Evolutionary conservation across 2,329 filamentous ascomycete genomes (phyloP).

Genomic region (Fusarium compactum): DNA sequence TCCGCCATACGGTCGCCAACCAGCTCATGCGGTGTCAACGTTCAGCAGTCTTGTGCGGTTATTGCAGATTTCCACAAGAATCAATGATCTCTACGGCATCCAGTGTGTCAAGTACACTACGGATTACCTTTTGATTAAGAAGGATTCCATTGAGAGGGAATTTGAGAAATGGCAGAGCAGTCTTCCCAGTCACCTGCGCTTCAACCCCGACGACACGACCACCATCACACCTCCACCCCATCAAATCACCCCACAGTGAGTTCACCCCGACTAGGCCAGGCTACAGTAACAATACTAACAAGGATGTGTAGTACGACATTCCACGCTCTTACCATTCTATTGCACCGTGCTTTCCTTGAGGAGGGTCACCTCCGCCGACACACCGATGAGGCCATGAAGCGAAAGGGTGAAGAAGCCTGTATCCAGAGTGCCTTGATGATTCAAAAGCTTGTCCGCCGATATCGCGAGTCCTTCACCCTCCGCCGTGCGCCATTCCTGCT

Average conservation of each 20-base stretch:
- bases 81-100: slow-evolving; percentile 47
- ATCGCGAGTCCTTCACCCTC: slow-evolving; percentile 55
- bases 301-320: slow-evolving; percentile 49
- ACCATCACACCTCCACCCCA: slow-evolving; percentile 46
- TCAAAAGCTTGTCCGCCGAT: slow-evolving; percentile 53
- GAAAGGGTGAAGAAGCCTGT: slow-evolving; percentile 46
- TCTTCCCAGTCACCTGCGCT: slow-evolving; percentile 45
- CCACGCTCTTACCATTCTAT: slow-evolving; percentile 57
- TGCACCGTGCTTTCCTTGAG: slow-evolving; percentile 59
- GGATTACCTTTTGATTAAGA: slow-evolving; percentile 45
- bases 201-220: slow-evolving; percentile 45
- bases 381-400: slow-evolving; percentile 45
- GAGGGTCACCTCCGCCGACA: slow-evolving; percentile 49
- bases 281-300: slow-evolving; percentile 12
- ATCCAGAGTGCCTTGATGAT: slow-evolving; percentile 53
- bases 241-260: slow-evolving; percentile 50
- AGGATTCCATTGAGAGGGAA: slow-evolving; percentile 45
- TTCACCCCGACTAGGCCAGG: neutral
- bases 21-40: slow-evolving; percentile 47
- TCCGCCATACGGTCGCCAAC: slow-evolving; percentile 46
- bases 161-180: slow-evolving; percentile 46
- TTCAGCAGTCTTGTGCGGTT: slow-evolving; percentile 48
- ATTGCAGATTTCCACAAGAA: slow-evolving; percentile 48
- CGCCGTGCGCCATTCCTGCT: slow-evolving; percentile 56
- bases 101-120: slow-evolving; percentile 46